Percentiles rank a stretch among this genome's conserved stretches.
Evolutionary conservation across 805 yeast genomes (phyloP).

Genomic region (Starmerella scarabaei): DNA sequence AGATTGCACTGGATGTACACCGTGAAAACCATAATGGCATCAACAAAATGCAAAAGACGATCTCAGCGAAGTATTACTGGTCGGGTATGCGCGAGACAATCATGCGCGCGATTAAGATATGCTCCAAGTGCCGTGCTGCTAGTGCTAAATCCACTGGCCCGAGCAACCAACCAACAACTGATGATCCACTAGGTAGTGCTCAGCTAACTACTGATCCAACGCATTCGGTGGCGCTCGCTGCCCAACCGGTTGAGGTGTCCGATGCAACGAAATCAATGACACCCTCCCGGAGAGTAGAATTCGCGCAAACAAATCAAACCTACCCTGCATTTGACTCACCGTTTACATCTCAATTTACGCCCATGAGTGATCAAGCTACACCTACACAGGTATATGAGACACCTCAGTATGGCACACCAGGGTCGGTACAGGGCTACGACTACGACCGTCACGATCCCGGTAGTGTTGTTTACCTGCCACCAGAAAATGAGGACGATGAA

Average conservation of each 20-base stretch:
- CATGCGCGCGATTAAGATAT: constrained; percentile 59
- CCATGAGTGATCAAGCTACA: neutral
- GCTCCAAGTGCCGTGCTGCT: constrained; percentile 45
- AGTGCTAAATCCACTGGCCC: neutral
- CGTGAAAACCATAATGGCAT: constrained; percentile 63
- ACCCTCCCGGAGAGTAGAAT: neutral
- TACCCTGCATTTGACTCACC: too few relatives aligned
- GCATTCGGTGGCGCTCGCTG: neutral
- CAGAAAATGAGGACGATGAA: constrained; percentile 18
- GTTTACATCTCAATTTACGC: too few relatives aligned
- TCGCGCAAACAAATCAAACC: too few relatives aligned
- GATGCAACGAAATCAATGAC: neutral
- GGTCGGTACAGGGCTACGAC: neutral
- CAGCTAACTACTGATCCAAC: neutral
- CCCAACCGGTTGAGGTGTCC: neutral
- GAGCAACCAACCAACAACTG: neutral
- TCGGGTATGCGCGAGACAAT: constrained; percentile 80
- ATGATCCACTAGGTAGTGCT: neutral
- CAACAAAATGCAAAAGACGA: constrained; percentile 66
- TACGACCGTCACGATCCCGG: constrained; percentile 3
- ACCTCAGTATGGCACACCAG: neutral
- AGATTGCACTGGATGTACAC: constrained; percentile 62
- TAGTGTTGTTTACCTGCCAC: constrained; percentile 13
- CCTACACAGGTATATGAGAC: neutral
- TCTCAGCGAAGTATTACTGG: constrained; percentile 83